Conservation (phyloP, 768 basidiomycete genomes). For the Psilocybe cubensis region DNA sequence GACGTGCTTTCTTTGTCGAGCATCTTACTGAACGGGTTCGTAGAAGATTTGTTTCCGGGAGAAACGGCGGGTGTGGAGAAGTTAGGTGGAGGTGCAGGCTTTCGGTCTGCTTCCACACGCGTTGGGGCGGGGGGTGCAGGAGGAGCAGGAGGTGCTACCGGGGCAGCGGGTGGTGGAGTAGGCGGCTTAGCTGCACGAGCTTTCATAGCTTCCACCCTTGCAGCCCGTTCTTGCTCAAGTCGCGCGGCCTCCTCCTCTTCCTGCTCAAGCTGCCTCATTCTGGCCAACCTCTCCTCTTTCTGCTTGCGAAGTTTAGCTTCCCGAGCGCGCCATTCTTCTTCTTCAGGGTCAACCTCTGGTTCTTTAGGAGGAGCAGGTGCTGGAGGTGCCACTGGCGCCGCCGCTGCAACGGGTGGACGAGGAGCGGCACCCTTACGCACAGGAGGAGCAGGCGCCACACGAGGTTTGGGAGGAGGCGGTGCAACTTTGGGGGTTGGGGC, state of each 20-base stretch:
- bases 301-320: slow-evolving; percentile 76
- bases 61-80: slow-evolving; percentile 32
- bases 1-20: slow-evolving; percentile 50
- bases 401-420: slow-evolving; percentile 3
- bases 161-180: slow-evolving; percentile 33
- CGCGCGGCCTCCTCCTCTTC: slow-evolving; percentile 56
- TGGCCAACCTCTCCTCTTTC: slow-evolving; percentile 61
- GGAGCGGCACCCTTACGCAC: background rate
- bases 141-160: slow-evolving; percentile 26
- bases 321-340: slow-evolving; percentile 65
- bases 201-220: slow-evolving; percentile 37
- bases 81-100: slow-evolving; percentile 27
- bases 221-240: slow-evolving; percentile 45
- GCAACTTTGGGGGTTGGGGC: slow-evolving; percentile 23
- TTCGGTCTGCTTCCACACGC: slow-evolving; percentile 34
- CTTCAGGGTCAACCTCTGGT: slow-evolving; percentile 75
- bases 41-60: slow-evolving; percentile 53
- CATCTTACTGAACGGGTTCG: slow-evolving; percentile 82
- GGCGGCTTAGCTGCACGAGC: slow-evolving; percentile 25
- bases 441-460: slow-evolving; percentile 11
- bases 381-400: slow-evolving; percentile 22
- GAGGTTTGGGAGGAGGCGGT: slow-evolving; percentile 16
- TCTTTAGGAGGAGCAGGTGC: slow-evolving; percentile 30
- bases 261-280: slow-evolving; percentile 58
- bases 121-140: slow-evolving; percentile 42